These are phyloP conservation scores for Pichia cephalocereana DNA, from an alignment of 805 yeast species.

Conservation along the genomic window DNA sequence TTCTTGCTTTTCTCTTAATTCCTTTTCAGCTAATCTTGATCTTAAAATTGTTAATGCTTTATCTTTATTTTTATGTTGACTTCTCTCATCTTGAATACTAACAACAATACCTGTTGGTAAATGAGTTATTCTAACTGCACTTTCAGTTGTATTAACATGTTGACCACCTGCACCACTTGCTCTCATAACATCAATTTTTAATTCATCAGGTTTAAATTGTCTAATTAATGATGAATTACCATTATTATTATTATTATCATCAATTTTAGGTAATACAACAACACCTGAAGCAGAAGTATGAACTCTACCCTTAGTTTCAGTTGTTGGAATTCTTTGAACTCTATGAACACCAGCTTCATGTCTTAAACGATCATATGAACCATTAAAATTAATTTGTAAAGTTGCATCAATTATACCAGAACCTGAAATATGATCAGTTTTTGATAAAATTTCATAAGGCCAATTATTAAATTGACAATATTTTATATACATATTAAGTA, in stretches of 20 bases:
- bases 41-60: slow-evolving; percentile 79
- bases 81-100: slow-evolving; percentile 87
- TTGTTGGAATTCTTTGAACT: slow-evolving; percentile 88
- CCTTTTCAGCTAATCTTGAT: slow-evolving; percentile 77
- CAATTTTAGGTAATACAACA: slow-evolving; percentile 78
- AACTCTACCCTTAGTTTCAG: slow-evolving; percentile 88
- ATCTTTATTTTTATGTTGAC: slow-evolving; percentile 91
- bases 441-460: slow-evolving; percentile 54
- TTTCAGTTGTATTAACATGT: slow-evolving; percentile 94
- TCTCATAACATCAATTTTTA: slow-evolving; percentile 93
- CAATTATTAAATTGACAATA: slow-evolving; percentile 61
- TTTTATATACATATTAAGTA: slow-evolving; percentile 71
- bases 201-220: slow-evolving; percentile 75
- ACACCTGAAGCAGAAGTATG: slow-evolving; percentile 97
- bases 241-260: slow-evolving; percentile 39
- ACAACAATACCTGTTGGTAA: slow-evolving; percentile 86
- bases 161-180: slow-evolving; percentile 98
- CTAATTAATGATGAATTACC: slow-evolving; percentile 28
- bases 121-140: slow-evolving; percentile 91
- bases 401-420: slow-evolving; percentile 72
- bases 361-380: slow-evolving; percentile 63
- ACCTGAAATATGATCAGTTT: slow-evolving; percentile 47
- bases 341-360: slow-evolving; percentile 95
- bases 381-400: slow-evolving; percentile 61
- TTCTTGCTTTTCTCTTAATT: slow-evolving; percentile 52